Base-by-base conservation (phyloP, 139 green algal genomes). In the Coelastrella sp. region DNA sequence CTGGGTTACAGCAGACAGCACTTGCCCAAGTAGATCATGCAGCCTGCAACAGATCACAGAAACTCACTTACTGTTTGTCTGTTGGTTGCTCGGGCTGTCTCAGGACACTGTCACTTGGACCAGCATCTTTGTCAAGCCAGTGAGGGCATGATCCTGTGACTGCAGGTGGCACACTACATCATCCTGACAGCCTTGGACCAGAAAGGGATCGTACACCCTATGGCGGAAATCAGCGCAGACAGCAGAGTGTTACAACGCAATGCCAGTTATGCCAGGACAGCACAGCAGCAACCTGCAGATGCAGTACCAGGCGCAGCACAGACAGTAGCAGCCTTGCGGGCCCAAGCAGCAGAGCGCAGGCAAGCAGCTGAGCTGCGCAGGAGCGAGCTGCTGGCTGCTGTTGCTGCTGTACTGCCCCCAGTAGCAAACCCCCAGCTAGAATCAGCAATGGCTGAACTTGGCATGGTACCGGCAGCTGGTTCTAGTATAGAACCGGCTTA, bases 151-250 rank as follows among this genome's bases (percentile, higher is more conserved):
- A 19, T 19, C 8, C 23, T 64, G 64, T 78, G 22, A 32, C 0
- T 90, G 73, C 65, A 93, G 89, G 92, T 95, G 56, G 93, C 95
- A 7, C 95, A 97, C 76, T 97, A 97, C 91, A 83, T 97, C 61
- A 91, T 97, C 17, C 86, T 96, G 8, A 95, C 95, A 13, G 85
- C 94, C 74, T 77, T 97, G 47, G 57, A 88, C 17, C 79, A 60
- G n/a, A 79, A 79, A 60, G 86, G 86, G 11, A 17, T 74, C 0
- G 66, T 86, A n/a, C 19, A 68, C 7, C 78, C 78, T 14, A 75
- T 73, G 58, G 23, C 56, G 11, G 60, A 54, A 16, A 5, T 80
- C 54, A 65, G 54, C 54, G 83, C 47, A 79, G n/a, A 80, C 57
- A 22, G 14, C 68, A 76, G 19, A 81, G 2, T 17, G 32, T 54